Conservation (phyloP, 73 alveolate species). For the Tetrahymena borealis region DNA sequence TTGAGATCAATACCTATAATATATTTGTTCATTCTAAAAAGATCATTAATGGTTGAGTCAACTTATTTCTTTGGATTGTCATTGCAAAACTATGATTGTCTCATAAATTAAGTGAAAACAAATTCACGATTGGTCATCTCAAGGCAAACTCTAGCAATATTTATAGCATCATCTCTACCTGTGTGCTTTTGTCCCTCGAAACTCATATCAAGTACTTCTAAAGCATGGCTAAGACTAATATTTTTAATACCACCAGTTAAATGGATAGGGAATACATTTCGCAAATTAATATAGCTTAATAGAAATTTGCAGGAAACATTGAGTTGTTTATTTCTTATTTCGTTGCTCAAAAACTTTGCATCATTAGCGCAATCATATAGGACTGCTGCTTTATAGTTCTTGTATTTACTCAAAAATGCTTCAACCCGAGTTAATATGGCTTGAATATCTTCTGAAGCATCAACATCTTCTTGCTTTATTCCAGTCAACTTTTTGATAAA, state of each 20-base stretch:
- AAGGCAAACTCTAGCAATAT: not conserved
- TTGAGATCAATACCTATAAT: not conserved
- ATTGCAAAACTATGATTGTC: not conserved
- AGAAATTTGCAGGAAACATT: not conserved
- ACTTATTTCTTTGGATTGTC: not conserved
- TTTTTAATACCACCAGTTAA: not conserved
- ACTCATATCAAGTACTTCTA: not conserved
- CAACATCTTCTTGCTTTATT: not conserved
- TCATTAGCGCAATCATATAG: not conserved
- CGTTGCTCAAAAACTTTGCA: not conserved
- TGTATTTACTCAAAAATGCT: not conserved
- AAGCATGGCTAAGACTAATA: not conserved
- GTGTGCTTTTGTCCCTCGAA: not conserved
- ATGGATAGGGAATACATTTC: not conserved
- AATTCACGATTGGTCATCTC: not conserved
- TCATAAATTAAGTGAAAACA: not conserved
- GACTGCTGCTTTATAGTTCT: not conserved
- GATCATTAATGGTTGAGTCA: not conserved
- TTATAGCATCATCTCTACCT: not conserved
- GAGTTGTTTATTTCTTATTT: not conserved
- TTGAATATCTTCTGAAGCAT: not conserved
- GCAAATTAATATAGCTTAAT: not conserved
- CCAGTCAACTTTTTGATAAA: not conserved
- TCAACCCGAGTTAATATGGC: not conserved
- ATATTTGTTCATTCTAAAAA: not conserved